phyloP scores from a whole-genome alignment of 768 basidiomycete species.

The Mycena epipterygia region DNA sequence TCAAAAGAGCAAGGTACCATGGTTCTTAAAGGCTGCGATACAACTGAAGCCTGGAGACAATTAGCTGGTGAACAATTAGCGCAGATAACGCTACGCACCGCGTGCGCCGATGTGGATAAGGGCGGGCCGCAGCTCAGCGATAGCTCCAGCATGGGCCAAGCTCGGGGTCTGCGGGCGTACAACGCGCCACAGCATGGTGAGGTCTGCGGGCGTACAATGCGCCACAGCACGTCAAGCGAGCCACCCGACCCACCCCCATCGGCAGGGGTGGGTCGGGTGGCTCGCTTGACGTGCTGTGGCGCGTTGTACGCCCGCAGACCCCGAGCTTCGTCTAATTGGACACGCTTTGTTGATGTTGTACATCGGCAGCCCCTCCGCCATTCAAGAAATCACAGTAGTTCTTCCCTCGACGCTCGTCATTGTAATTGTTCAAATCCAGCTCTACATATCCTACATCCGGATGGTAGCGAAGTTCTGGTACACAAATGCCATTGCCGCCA shows the following conservation, averaged over 20 bases:
- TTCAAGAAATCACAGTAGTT: slow-evolving; percentile 5
- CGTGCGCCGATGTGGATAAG: slow-evolving; percentile 13
- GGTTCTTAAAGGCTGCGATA: too few species aligned
- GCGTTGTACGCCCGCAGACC: slow-evolving; percentile 21
- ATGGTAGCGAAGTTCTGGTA: slow-evolving; percentile 10
- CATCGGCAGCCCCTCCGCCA: slow-evolving; percentile 19
- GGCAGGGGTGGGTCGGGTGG: too few species aligned
- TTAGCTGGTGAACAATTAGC: slow-evolving; percentile 29
- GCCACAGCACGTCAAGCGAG: slow-evolving; percentile 20
- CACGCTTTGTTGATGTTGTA: slow-evolving; percentile 27
- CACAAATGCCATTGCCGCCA: not conserved
- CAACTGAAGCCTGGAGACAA: slow-evolving; percentile 22
- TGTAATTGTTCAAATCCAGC: not conserved
- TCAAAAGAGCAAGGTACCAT: not conserved
- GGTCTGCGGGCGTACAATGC: slow-evolving; percentile 28
- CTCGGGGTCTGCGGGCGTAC: slow-evolving; percentile 19
- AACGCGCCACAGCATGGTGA: slow-evolving; percentile 23
- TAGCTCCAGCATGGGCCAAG: not conserved
- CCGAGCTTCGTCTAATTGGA: not conserved
- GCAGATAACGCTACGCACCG: slow-evolving; percentile 16
- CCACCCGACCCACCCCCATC: too few species aligned
- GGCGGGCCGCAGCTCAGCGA: not conserved
- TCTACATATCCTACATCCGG: slow-evolving; percentile 2
- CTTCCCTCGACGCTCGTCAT: slow-evolving; percentile 3
- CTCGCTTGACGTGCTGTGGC: slow-evolving; percentile 2